phyloP scores from a whole-genome alignment of 2,329 filamentous ascomycete genomes.

The Cercospora zeina region DNA sequence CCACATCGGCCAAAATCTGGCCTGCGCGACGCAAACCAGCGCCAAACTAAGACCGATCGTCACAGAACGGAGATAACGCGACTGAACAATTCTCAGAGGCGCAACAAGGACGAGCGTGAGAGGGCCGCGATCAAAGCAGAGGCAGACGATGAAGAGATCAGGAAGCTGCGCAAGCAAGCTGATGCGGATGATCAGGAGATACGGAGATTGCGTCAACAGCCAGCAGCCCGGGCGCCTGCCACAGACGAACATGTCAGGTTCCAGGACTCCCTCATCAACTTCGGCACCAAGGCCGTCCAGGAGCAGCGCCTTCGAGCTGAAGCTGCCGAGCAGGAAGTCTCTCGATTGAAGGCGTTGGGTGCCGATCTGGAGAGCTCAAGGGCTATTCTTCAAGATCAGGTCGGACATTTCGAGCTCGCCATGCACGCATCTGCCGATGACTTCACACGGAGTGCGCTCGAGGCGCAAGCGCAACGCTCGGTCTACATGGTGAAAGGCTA shows the following conservation, averaged over 20 bases:
- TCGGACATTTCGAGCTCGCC: slow-evolving; percentile 14
- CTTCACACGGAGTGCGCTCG: slow-evolving; percentile 18
- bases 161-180: slow-evolving; percentile 14
- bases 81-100: neutral
- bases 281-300: slow-evolving; percentile 14
- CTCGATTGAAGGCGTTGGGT: neutral
- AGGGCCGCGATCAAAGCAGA: slow-evolving; percentile 6
- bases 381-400: slow-evolving; percentile 4
- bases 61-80: neutral
- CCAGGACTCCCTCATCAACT: slow-evolving; percentile 13
- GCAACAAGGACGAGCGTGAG: slow-evolving; percentile 1
- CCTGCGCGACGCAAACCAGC: neutral
- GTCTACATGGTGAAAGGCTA: slow-evolving; percentile 23
- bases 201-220: slow-evolving; percentile 12
- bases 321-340: neutral
- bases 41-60: neutral
- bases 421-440: slow-evolving; percentile 15
- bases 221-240: slow-evolving; percentile 3
- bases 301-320: slow-evolving; percentile 18
- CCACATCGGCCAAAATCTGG: neutral
- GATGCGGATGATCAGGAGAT: slow-evolving; percentile 14
- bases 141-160: slow-evolving; percentile 17
- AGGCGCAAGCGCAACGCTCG: slow-evolving; percentile 25
- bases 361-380: slow-evolving; percentile 10
- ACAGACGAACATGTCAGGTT: slow-evolving; percentile 5